phyloP scores from a whole-genome alignment of 2,329 filamentous ascomycete species.

The Rachicladosporium sp. region DNA sequence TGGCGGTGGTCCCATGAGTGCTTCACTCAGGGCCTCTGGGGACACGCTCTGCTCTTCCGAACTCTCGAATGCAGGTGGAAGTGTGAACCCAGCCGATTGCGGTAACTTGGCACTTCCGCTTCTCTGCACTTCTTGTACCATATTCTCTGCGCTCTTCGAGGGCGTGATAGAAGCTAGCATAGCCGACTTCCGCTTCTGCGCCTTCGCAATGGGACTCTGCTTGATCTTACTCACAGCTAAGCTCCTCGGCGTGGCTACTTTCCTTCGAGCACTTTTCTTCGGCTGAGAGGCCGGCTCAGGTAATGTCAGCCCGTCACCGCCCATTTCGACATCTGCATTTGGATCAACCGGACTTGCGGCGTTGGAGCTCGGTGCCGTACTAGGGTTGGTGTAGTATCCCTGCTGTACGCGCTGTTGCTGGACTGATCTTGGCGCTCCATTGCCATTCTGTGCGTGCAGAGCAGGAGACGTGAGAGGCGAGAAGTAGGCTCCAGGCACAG shows the following conservation, averaged over 20 bases:
- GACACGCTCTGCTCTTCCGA: slow-evolving; percentile 39
- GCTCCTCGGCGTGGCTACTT: slow-evolving; percentile 36
- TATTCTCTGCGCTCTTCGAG: slow-evolving; percentile 33
- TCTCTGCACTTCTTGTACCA: slow-evolving; percentile 26
- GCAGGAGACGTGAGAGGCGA: slow-evolving; percentile 74
- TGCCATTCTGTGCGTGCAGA: slow-evolving; percentile 57
- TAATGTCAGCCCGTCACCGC: slow-evolving; percentile 22
- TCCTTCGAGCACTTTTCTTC: slow-evolving; percentile 33
- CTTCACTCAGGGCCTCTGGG: slow-evolving; percentile 36
- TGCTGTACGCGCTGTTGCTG: slow-evolving; percentile 20
- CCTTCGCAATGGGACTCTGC: slow-evolving; percentile 62
- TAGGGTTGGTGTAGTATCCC: slow-evolving; percentile 35
- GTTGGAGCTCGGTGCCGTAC: slow-evolving; percentile 41
- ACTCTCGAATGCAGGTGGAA: slow-evolving; percentile 17
- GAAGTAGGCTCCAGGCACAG: slow-evolving; percentile 61
- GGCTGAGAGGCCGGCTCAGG: slow-evolving; percentile 26
- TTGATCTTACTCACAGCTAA: slow-evolving; percentile 37
- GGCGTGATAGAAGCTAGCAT: too few relatives aligned
- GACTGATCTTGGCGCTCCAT: slow-evolving; percentile 30
- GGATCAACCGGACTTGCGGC: slow-evolving; percentile 37
- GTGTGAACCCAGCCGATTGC: slow-evolving; percentile 13
- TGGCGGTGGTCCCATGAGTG: slow-evolving; percentile 47
- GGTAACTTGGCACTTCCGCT: slow-evolving; percentile 16
- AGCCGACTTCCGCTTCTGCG: slow-evolving; percentile 40
- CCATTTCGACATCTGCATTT: slow-evolving; percentile 30